phyloP scores from a whole-genome alignment of 208 protist genomes.

The Phytomonas sp. region DNA sequence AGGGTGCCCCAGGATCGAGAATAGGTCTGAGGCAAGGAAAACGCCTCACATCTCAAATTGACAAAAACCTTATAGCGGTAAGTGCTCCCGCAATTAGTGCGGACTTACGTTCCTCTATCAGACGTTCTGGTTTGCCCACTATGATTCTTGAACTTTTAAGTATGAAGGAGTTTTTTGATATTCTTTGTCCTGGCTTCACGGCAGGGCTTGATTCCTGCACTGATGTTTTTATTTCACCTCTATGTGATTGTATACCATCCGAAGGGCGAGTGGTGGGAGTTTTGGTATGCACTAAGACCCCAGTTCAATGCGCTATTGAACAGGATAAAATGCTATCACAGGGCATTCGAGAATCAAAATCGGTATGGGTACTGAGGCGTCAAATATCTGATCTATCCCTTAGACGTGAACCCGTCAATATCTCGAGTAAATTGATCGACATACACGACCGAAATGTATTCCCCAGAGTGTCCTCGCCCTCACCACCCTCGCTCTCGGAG shows the following conservation, averaged over 20 bases:
- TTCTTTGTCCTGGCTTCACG: background rate
- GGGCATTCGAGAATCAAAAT: background rate
- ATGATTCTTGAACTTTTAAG: background rate
- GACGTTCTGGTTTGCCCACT: background rate
- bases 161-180: background rate
- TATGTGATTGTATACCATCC: background rate
- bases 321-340: background rate
- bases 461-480: conserved; percentile 13
- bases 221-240: background rate
- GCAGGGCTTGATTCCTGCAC: background rate
- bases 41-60: background rate
- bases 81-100: background rate
- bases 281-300: background rate
- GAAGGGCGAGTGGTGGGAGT: background rate
- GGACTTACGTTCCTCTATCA: background rate
- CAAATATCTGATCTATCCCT: background rate
- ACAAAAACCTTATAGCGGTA: background rate
- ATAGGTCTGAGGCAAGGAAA: background rate
- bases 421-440: background rate
- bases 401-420: background rate
- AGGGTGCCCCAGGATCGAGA: background rate
- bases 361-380: background rate
- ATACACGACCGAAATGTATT: background rate
- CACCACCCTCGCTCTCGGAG: conserved; percentile 15
- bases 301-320: background rate